phyloP scores from a whole-genome alignment of 23 red algal genomes.

The Pyropia yezoensis region DNA sequence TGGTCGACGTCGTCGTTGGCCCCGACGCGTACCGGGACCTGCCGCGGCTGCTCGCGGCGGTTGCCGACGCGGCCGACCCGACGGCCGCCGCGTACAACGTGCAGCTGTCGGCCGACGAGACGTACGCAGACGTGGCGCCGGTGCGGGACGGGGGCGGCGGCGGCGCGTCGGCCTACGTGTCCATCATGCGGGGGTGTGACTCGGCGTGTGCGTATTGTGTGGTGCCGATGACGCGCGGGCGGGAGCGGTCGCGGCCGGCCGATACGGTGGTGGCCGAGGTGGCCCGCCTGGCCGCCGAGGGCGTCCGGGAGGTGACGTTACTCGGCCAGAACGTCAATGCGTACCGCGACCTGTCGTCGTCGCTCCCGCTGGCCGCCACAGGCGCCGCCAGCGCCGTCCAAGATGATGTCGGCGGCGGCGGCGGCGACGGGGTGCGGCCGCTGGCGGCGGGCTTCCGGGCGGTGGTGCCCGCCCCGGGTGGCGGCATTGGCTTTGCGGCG shows the following conservation, averaged over 20 bases:
- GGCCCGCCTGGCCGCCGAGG: slow-evolving; percentile 16
- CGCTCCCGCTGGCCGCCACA: not conserved
- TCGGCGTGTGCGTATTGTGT: slow-evolving; percentile 55
- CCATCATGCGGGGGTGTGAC: slow-evolving; percentile 43
- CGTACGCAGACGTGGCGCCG: slow-evolving; percentile 42
- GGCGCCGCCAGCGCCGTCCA: too few relatives aligned
- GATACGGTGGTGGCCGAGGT: slow-evolving; percentile 21
- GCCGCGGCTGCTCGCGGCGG: slow-evolving; percentile 22
- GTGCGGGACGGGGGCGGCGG: not conserved
- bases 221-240: slow-evolving; percentile 42
- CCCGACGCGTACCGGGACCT: slow-evolving; percentile 65
- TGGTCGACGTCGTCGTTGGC: slow-evolving; percentile 56
- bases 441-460: not conserved
- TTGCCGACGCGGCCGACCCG: slow-evolving; percentile 1
- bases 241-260: slow-evolving; percentile 25
- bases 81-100: slow-evolving; percentile 16
- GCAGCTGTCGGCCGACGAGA: slow-evolving; percentile 60
- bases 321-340: slow-evolving; percentile 66
- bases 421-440: too few relatives aligned
- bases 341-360: slow-evolving; percentile 6
- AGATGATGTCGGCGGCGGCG: not conserved
- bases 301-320: slow-evolving; percentile 51
- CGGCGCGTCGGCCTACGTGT: slow-evolving; percentile 29
- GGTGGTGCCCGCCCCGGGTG: not conserved
- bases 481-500: slow-evolving; percentile 15